phyloP scores from a whole-genome alignment of 495 filamentous ascomycete species.

The Hyaloscypha hepaticicola region DNA sequence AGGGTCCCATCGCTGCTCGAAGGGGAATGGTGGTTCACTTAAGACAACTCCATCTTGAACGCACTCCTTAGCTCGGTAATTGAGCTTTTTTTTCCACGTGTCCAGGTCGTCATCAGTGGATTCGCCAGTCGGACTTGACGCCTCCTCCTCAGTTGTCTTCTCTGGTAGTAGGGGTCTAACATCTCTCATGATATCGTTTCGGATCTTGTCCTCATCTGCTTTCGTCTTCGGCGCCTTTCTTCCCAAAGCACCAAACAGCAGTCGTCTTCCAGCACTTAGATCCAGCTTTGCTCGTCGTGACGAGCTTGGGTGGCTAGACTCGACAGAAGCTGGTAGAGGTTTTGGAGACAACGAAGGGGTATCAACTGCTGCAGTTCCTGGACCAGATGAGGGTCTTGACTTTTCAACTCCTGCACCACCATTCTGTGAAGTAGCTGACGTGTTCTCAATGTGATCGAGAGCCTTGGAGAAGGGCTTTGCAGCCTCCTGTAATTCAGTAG shows the following conservation, averaged over 20 bases:
- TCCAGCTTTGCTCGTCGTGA: conserved; percentile 56
- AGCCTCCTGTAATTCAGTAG: neutral
- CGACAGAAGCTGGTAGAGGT: conserved; percentile 4
- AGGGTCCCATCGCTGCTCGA: conserved; percentile 82
- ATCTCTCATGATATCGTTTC: conserved; percentile 52
- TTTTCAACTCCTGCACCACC: neutral
- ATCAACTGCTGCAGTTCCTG: neutral
- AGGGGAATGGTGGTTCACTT: conserved; percentile 84
- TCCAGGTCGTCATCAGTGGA: conserved; percentile 36
- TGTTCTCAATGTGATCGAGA: neutral
- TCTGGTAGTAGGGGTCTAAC: conserved; percentile 30
- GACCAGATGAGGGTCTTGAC: neutral
- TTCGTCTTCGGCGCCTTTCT: conserved; percentile 65
- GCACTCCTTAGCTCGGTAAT: conserved; percentile 77
- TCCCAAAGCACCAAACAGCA: conserved; percentile 74
- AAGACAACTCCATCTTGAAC: conserved; percentile 69
- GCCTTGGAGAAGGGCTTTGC: neutral
- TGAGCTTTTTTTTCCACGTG: conserved; percentile 73
- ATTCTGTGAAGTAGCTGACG: neutral
- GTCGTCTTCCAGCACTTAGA: conserved; percentile 59
- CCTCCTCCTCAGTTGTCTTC: conserved; percentile 26
- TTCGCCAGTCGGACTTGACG: neutral
- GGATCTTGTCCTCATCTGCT: conserved; percentile 61
- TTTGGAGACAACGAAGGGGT: neutral
- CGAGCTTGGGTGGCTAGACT: neutral